These are phyloP conservation scores for Stentor coeruleus DNA, from an alignment of 73 alveolate genomes.

Conservation along the genomic window DNA sequence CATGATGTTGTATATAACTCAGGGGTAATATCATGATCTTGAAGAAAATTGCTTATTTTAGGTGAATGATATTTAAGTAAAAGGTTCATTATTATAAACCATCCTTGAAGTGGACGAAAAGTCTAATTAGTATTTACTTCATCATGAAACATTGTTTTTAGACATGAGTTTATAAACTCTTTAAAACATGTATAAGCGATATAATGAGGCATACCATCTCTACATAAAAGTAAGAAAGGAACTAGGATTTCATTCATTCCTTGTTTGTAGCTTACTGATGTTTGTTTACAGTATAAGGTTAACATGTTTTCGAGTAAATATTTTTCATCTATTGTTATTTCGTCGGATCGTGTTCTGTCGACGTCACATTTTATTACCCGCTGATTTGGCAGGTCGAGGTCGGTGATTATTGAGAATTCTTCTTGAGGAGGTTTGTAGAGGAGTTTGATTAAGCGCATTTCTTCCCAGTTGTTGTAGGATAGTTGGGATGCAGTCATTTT, in stretches of 20 bases:
- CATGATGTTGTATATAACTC: slow-evolving; percentile 82
- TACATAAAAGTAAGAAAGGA: slow-evolving; percentile 52
- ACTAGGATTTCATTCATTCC: slow-evolving; percentile 74
- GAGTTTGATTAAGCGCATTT: neutral
- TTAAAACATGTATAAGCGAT: slow-evolving; percentile 30
- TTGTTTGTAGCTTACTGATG: slow-evolving; percentile 60
- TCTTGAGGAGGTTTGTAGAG: neutral
- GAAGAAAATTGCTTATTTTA: slow-evolving; percentile 40
- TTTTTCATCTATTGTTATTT: slow-evolving; percentile 27
- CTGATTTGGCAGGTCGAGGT: slow-evolving; percentile 5
- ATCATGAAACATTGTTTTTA: slow-evolving; percentile 28
- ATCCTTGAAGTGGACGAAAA: slow-evolving; percentile 48
- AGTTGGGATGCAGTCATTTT: too few species aligned
- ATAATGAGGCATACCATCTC: slow-evolving; percentile 9
- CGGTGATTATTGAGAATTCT: neutral
- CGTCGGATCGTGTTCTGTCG: slow-evolving; percentile 36
- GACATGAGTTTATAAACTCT: slow-evolving; percentile 28
- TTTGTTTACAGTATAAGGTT: slow-evolving; percentile 61
- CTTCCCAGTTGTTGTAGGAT: neutral
- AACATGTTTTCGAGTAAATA: slow-evolving; percentile 45
- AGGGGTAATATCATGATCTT: slow-evolving; percentile 51
- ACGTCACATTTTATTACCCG: slow-evolving; percentile 34
- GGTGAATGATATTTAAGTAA: slow-evolving; percentile 64
- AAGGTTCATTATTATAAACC: slow-evolving; percentile 34
- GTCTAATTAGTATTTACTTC: slow-evolving; percentile 28